These are phyloP conservation scores for Eragrostis tef DNA, from an alignment of 202 grass and related monocot species.

Conservation along the genomic window DNA sequence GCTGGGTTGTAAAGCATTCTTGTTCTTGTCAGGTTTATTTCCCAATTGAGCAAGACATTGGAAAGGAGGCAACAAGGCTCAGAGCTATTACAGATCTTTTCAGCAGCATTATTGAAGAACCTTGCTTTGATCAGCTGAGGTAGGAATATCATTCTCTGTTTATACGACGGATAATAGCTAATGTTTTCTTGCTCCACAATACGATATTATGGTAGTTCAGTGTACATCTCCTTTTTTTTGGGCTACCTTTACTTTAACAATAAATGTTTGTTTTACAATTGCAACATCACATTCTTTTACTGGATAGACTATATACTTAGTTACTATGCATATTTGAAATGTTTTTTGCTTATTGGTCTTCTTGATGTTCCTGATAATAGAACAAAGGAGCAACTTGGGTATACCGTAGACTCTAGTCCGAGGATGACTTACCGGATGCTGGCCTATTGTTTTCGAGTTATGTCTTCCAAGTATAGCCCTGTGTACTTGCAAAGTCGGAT, in stretches of 20 bases:
- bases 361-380: constrained; percentile 55
- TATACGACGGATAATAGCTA: background rate
- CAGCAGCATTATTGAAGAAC: constrained; percentile 82
- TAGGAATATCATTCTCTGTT: constrained; percentile 44
- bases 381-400: constrained; percentile 98
- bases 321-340: constrained; percentile 21
- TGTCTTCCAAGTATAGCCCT: constrained; percentile 82
- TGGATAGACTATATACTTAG: background rate
- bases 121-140: constrained; percentile 93
- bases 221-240: background rate
- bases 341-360: constrained; percentile 44
- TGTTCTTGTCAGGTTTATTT: constrained; percentile 74
- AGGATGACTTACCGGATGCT: constrained; percentile 77
- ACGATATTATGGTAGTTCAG: background rate
- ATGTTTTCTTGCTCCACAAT: constrained; percentile 4
- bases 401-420: constrained; percentile 75
- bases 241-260: background rate
- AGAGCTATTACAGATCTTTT: constrained; percentile 95
- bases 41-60: constrained; percentile 78
- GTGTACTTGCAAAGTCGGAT: constrained; percentile 83
- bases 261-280: background rate
- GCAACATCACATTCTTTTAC: constrained; percentile 11
- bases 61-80: constrained; percentile 68
- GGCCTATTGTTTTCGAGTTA: constrained; percentile 81
- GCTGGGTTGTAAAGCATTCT: background rate